These are phyloP conservation scores for Colletotrichum agaves DNA, from an alignment of 2,329 filamentous ascomycete species.

Conservation along the genomic window DNA sequence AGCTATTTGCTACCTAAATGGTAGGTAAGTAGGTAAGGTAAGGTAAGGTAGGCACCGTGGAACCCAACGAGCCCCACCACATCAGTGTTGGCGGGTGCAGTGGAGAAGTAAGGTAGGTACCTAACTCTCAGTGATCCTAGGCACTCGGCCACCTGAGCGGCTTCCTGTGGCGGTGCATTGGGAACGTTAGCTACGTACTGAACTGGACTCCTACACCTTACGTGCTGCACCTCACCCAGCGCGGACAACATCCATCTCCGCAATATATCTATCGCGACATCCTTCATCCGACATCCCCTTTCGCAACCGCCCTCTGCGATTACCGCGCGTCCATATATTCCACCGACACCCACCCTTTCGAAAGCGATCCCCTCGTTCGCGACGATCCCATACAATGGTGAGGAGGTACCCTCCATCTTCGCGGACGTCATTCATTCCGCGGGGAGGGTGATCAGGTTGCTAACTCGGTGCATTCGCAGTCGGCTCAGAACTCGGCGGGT, in stretches of 20 bases:
- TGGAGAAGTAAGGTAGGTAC: not conserved
- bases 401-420: not conserved
- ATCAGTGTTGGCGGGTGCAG: no score
- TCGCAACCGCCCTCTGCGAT: not conserved
- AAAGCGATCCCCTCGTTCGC: not conserved
- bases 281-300: not conserved
- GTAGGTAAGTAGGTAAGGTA: not conserved
- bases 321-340: not conserved
- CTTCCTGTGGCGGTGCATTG: not conserved
- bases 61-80: no score
- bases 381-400: slow-evolving; percentile 25
- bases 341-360: not conserved
- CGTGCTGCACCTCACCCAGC: not conserved
- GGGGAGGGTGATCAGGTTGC: slow-evolving; percentile 3
- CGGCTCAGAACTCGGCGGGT: slow-evolving; percentile 97
- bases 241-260: not conserved
- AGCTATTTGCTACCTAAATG: not conserved
- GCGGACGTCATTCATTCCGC: slow-evolving; percentile 1
- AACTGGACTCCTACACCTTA: not conserved
- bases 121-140: not conserved
- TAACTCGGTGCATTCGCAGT: slow-evolving; percentile 62
- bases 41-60: no score
- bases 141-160: not conserved
- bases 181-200: slow-evolving; percentile 9
- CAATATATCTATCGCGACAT: not conserved